phyloP scores from a whole-genome alignment of 495 filamentous ascomycete species.

The Penicilliopsis zonata region DNA sequence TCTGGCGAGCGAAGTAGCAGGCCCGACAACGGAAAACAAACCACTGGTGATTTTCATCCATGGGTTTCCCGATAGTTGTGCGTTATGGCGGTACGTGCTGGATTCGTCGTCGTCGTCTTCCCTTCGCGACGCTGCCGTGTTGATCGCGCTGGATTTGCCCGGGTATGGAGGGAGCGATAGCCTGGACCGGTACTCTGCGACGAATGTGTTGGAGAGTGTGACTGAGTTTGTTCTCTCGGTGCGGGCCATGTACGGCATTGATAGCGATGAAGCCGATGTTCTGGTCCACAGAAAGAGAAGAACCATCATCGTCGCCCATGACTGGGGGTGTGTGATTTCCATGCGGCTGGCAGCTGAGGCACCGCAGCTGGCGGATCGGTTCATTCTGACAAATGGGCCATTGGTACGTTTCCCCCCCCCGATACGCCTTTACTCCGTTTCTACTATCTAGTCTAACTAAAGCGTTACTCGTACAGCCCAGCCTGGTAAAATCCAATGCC shows the following conservation, averaged over 20 bases:
- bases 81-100: slow-evolving; percentile 35
- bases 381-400: slow-evolving; percentile 36
- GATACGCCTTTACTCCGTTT: neutral
- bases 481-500: slow-evolving; percentile 19
- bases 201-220: slow-evolving; percentile 37
- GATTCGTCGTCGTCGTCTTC: slow-evolving; percentile 12
- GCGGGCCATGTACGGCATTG: slow-evolving; percentile 31
- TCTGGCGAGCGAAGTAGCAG: slow-evolving; percentile 24
- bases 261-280: slow-evolving; percentile 6
- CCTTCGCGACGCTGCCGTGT: slow-evolving; percentile 19
- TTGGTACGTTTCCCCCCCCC: slow-evolving; percentile 23
- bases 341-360: slow-evolving; percentile 44
- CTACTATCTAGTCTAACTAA: slow-evolving; percentile 4
- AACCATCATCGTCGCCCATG: slow-evolving; percentile 40
- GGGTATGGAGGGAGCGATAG: slow-evolving; percentile 42
- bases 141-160: slow-evolving; percentile 43
- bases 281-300: slow-evolving; percentile 15
- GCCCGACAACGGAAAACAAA: slow-evolving; percentile 11
- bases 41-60: slow-evolving; percentile 44
- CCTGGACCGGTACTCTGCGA: slow-evolving; percentile 32
- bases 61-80: slow-evolving; percentile 47
- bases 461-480: no score
- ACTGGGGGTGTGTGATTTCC: slow-evolving; percentile 42
- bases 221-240: slow-evolving; percentile 36
- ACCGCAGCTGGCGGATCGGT: slow-evolving; percentile 38